Evolutionary conservation across 495 filamentous ascomycete species (phyloP).

Genomic region (Hypoxylon lenormandii): DNA sequence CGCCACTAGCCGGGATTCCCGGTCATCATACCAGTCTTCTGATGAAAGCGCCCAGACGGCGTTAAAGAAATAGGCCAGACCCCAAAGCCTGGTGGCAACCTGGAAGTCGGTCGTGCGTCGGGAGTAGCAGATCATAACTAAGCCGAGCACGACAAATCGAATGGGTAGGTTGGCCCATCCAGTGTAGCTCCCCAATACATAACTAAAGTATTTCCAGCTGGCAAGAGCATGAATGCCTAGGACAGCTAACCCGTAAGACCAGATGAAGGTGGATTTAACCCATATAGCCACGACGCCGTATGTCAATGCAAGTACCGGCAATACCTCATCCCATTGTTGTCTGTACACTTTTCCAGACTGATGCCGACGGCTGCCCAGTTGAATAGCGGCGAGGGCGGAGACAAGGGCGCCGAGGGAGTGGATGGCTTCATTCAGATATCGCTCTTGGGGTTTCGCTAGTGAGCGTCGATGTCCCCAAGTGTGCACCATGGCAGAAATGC

Average conservation of each 20-base stretch:
- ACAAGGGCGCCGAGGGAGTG: constrained; percentile 14
- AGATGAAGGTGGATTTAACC: constrained; percentile 17
- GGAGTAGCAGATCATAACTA: neutral
- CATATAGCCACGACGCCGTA: neutral
- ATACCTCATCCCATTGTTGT: neutral
- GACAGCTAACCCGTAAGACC: constrained; percentile 11
- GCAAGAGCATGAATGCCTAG: neutral
- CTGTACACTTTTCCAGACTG: neutral
- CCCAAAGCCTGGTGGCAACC: constrained; percentile 6
- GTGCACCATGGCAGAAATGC: neutral
- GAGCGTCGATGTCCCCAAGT: constrained; percentile 14
- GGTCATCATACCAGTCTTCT: too few relatives aligned
- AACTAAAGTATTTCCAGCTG: too few relatives aligned
- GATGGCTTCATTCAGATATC: constrained; percentile 16
- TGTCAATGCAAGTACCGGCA: constrained; percentile 1
- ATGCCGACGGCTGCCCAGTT: neutral
- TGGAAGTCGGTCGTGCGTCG: constrained; percentile 3
- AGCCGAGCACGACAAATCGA: constrained; percentile 5
- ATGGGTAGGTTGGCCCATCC: neutral
- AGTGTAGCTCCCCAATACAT: neutral
- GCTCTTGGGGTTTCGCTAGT: constrained; percentile 2
- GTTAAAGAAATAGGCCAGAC: constrained; percentile 9
- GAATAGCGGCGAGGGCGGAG: constrained; percentile 7
- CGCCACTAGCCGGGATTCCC: too few relatives aligned
- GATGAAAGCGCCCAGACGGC: neutral